phyloP scores from a whole-genome alignment of 805 yeast species.

The Cyberlindnera nakhonratchasimensis region DNA sequence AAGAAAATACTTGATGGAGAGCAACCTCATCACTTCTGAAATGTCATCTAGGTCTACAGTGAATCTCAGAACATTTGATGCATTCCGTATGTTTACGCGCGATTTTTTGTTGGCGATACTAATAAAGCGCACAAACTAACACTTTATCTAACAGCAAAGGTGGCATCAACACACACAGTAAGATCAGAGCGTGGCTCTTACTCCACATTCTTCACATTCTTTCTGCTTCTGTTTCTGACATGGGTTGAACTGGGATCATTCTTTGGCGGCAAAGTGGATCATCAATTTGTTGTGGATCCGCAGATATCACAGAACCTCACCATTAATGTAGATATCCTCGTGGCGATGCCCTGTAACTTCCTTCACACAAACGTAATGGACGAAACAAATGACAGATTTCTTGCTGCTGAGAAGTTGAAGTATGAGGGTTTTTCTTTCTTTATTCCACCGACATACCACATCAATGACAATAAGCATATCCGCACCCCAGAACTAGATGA shows the following conservation, averaged over 20 bases:
- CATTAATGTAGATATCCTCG: slow-evolving; percentile 74
- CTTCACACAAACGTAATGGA: slow-evolving; percentile 77
- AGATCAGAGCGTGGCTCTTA: slow-evolving; percentile 75
- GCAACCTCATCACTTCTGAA: background rate
- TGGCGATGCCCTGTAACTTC: slow-evolving; percentile 79
- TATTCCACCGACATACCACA: slow-evolving; percentile 46
- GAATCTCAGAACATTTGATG: slow-evolving; percentile 56
- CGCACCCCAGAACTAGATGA: slow-evolving; percentile 62
- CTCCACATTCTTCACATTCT: slow-evolving; percentile 61
- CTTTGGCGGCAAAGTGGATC: slow-evolving; percentile 77
- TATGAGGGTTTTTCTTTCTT: slow-evolving; percentile 62
- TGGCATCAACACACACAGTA: slow-evolving; percentile 65
- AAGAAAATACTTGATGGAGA: no score
- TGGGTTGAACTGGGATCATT: slow-evolving; percentile 86
- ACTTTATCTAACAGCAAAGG: slow-evolving; percentile 47
- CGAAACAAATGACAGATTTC: slow-evolving; percentile 66
- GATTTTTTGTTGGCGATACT: background rate
- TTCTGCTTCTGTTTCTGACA: slow-evolving; percentile 60
- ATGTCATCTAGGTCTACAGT: background rate
- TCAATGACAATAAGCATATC: slow-evolving; percentile 45
- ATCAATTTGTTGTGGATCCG: slow-evolving; percentile 72
- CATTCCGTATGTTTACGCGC: slow-evolving; percentile 50
- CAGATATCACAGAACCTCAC: slow-evolving; percentile 53
- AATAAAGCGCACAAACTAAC: slow-evolving; percentile 1
- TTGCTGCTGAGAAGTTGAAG: slow-evolving; percentile 74